Evolutionary conservation across 1,284 basidiomycete species (phyloP).

Genomic region (Inonotus obliquus): DNA sequence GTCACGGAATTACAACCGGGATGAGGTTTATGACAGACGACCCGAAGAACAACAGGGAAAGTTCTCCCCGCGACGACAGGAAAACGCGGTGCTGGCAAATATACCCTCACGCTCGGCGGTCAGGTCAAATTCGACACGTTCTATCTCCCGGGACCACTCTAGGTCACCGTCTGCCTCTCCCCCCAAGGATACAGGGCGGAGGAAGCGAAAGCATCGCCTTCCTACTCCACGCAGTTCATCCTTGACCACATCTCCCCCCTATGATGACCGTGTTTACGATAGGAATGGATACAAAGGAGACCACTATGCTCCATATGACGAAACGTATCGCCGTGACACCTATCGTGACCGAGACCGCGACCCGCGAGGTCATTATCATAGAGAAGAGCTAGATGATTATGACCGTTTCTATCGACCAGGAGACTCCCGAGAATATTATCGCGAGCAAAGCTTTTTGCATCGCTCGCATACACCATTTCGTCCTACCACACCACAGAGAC

Average conservation of each 20-base stretch:
- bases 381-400: slow-evolving; percentile 15
- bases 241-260: slow-evolving; percentile 8
- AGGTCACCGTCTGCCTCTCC: slow-evolving; percentile 4
- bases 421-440: slow-evolving; percentile 2
- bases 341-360: slow-evolving; percentile 14
- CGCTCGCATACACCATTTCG: slow-evolving; percentile 13
- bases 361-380: slow-evolving; percentile 17
- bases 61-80: not conserved
- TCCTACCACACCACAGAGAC: slow-evolving; percentile 4
- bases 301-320: slow-evolving; percentile 8
- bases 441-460: slow-evolving; percentile 4
- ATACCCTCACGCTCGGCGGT: not conserved
- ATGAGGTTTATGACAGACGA: slow-evolving; percentile 1
- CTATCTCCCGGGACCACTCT: slow-evolving; percentile 4
- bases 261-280: slow-evolving; percentile 13
- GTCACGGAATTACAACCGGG: slow-evolving; percentile 22
- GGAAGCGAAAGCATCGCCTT: slow-evolving; percentile 14
- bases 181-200: not conserved
- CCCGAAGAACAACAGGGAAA: not conserved
- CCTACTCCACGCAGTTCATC: slow-evolving; percentile 17
- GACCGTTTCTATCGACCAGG: slow-evolving; percentile 8
- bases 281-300: slow-evolving; percentile 15
- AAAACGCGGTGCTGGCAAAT: too few species aligned
- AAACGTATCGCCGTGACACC: slow-evolving; percentile 7
- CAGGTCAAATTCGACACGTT: not conserved